Evolutionary conservation across 331 rosid species (phyloP), one percentile per base, ranked within the genome.

Genomic region (Acacia concinna): DNA sequence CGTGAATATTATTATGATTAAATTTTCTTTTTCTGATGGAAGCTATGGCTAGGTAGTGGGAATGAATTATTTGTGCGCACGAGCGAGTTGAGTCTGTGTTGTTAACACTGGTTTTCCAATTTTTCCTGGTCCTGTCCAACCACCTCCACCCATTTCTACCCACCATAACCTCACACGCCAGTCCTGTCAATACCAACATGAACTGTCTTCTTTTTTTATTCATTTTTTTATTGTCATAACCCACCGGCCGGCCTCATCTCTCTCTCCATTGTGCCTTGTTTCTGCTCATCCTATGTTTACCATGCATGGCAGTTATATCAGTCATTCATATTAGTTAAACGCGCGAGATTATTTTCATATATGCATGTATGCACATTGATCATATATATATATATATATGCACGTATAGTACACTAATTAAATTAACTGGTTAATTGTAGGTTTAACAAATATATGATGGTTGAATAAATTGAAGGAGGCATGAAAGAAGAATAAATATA

Each of bases 91-190:
- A 83, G 56, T 73, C 72, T 66, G 12, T 37, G 75, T 81, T 37
- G 75, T 81, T 78, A 8, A 79, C 73, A 71, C 76, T 49, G 72
- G 75, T 44, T 52, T 35, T 3, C 35, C 3, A 68, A 2, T 38
- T 70, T 81, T 65, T 56, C 37, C 59, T 73, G 73, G 76, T 87
- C 79, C 79, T 43, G 77, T 78, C 84, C 91, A 89, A 93, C 97
- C 78, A 93, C 92, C 88, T 89, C 85, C 96, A 93, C 90, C 97
- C 93, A 89, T 91, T 85, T 84, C 89, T 87, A 93, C 88, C 97
- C 86, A 93, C 96, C 90, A 35, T 83, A 83, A 76, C 78, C 76
- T 77, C 68, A 51, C 70, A 3, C 46, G 13, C 38, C 70, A 77
- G 49, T 75, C 84, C 83, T 78, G 85, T 84, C 83, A 81, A 87